These are phyloP conservation scores for Vigna trinervia DNA, from an alignment of 306 rosid species.

Conservation along the genomic window DNA sequence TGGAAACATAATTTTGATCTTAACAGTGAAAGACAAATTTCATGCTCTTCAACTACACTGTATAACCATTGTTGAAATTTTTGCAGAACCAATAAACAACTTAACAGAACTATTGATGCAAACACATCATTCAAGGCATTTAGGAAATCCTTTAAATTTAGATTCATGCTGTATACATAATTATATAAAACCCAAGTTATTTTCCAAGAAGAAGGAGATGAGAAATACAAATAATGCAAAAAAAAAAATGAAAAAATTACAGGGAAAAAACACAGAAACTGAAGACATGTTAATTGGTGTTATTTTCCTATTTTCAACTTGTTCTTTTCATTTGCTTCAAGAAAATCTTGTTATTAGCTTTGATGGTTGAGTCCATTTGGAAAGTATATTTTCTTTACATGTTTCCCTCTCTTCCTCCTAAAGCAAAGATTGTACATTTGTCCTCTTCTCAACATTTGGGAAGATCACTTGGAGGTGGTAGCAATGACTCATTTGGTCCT, in stretches of 20 bases:
- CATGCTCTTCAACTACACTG: background rate
- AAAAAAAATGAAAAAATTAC: slow-evolving; percentile 34
- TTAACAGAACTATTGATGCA: slow-evolving; percentile 1
- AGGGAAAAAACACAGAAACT: background rate
- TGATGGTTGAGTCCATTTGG: slow-evolving; percentile 14
- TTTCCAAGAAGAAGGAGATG: slow-evolving; percentile 19
- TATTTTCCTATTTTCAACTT: slow-evolving; percentile 18
- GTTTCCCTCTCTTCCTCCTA: background rate
- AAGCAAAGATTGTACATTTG: background rate
- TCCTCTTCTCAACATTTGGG: slow-evolving; percentile 64
- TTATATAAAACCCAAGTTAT: slow-evolving; percentile 40
- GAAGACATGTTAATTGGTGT: slow-evolving; percentile 23
- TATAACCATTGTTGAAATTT: too few species aligned
- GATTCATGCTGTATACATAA: slow-evolving; percentile 15
- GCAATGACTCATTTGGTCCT: slow-evolving; percentile 71
- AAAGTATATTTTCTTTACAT: background rate
- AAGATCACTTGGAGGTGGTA: slow-evolving; percentile 79
- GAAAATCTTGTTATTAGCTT: slow-evolving; percentile 35
- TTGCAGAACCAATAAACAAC: slow-evolving; percentile 17
- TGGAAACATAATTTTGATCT: background rate
- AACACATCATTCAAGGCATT: background rate
- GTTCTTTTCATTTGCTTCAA: slow-evolving; percentile 6
- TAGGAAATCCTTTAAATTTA: slow-evolving; percentile 18
- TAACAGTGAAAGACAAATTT: background rate
- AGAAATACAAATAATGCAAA: slow-evolving; percentile 25